Evolutionary conservation across 164 flowering plant species (phyloP).

Genomic region (Magnolia officinalis): DNA sequence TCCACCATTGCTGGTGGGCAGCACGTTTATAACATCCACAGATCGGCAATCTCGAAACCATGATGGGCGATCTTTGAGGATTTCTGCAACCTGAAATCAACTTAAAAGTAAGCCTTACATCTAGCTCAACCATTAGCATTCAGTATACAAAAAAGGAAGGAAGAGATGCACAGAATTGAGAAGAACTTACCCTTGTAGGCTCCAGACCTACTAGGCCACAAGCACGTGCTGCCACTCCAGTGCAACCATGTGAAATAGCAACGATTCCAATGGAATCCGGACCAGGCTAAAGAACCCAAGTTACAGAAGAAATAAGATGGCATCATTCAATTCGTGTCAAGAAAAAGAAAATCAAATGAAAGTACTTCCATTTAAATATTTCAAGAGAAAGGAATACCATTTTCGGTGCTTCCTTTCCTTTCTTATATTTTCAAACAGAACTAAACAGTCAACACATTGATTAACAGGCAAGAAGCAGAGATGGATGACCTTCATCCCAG

Average conservation of each 20-base stretch:
- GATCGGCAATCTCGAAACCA: slow-evolving; percentile 97
- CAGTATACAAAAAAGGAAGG: background rate
- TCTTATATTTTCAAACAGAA: too few species aligned
- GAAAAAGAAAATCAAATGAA: background rate
- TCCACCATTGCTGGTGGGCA: slow-evolving; percentile 97
- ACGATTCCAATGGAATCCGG: slow-evolving; percentile 99
- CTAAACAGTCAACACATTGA: background rate
- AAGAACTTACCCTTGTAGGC: slow-evolving; percentile 65
- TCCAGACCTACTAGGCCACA: slow-evolving; percentile 95
- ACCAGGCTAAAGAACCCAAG: slow-evolving; percentile 71
- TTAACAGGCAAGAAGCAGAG: slow-evolving; percentile 2
- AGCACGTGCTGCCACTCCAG: slow-evolving; percentile 96
- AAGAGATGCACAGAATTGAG: background rate
- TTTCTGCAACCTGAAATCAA: slow-evolving; percentile 75
- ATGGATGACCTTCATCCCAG: slow-evolving; percentile 81
- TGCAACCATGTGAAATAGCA: slow-evolving; percentile 95
- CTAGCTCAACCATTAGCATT: background rate
- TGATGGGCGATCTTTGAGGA: slow-evolving; percentile 92
- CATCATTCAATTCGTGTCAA: background rate
- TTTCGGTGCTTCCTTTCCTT: background rate
- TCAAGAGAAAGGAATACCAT: background rate
- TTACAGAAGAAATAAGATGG: background rate
- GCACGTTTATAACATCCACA: slow-evolving; percentile 75
- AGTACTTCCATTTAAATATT: too few species aligned
- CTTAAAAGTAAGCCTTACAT: background rate